A percentile compares a stretch with the other conserved stretches of the same genome.
Evolutionary conservation across 345 rosid genomes (phyloP).

Genomic region (Chamaenerion angustifolium): DNA sequence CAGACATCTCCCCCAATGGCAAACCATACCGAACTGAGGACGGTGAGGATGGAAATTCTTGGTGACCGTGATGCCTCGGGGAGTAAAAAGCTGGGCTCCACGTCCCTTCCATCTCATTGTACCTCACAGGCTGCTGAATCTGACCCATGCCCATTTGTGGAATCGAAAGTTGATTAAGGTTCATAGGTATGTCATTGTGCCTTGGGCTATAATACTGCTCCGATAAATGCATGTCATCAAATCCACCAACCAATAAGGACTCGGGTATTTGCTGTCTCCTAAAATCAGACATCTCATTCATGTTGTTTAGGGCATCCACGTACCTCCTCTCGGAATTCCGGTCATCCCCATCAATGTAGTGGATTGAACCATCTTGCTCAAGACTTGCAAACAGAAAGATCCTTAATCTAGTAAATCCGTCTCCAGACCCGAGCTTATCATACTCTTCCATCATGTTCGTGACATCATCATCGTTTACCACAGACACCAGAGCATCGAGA

Average conservation of each 20-base stretch:
- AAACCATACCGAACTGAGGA: constrained; percentile 54
- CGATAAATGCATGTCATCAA: constrained; percentile 16
- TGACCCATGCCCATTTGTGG: constrained; percentile 32
- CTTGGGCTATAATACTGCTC: constrained; percentile 39
- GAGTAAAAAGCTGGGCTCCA: constrained; percentile 73
- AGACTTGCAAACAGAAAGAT: constrained; percentile 68
- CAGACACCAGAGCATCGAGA: constrained; percentile 96
- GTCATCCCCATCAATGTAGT: constrained; percentile 66
- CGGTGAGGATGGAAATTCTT: constrained; percentile 72
- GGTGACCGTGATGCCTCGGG: constrained; percentile 74
- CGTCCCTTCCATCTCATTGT: constrained; percentile 33
- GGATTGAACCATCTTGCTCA: constrained; percentile 50
- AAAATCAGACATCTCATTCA: constrained; percentile 56
- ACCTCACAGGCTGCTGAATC: constrained; percentile 12
- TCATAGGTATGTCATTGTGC: constrained; percentile 43
- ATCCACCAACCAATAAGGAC: constrained; percentile 14
- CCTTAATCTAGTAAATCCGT: constrained; percentile 90
- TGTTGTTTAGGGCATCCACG: constrained; percentile 83
- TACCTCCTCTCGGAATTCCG: constrained; percentile 84
- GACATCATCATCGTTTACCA: constrained; percentile 90
- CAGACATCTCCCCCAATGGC: constrained; percentile 60
- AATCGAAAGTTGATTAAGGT: constrained; percentile 34
- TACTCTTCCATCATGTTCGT: constrained; percentile 97
- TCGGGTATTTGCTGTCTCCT: constrained; percentile 51
- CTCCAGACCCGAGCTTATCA: constrained; percentile 78